Evolutionary conservation across 192 early-diverging fungal species (phyloP).

Genomic region (Rhizoclosmatium sp.): DNA sequence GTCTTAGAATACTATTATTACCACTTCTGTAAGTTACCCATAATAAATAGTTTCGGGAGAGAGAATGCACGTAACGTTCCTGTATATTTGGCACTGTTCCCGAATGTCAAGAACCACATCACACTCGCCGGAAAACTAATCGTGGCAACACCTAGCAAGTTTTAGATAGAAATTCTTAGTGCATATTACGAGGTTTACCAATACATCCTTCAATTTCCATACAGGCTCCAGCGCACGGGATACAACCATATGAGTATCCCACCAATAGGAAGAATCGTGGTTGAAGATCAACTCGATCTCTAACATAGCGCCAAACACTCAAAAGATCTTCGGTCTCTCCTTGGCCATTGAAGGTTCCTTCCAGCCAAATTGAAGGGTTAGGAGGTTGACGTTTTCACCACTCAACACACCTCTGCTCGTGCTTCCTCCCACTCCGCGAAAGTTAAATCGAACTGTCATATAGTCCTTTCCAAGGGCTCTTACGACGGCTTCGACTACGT

Average conservation of each 20-base stretch:
- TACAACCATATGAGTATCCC: conserved; percentile 36
- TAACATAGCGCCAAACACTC: conserved; percentile 27
- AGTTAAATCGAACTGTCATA: conserved; percentile 39
- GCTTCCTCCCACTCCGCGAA: conserved; percentile 35
- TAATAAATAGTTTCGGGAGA: conserved; percentile 23
- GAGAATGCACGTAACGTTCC: conserved; percentile 8
- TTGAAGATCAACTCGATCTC: conserved; percentile 8
- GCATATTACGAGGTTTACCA: background rate
- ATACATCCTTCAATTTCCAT: conserved; percentile 36
- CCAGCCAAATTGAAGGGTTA: background rate
- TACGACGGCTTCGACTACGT: conserved; percentile 34
- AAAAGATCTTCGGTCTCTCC: conserved; percentile 39
- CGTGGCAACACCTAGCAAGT: conserved; percentile 12
- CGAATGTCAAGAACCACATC: conserved; percentile 35
- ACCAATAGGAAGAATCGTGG: conserved; percentile 18
- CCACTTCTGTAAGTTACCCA: background rate
- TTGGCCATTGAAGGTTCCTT: conserved; percentile 22
- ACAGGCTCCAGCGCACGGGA: background rate
- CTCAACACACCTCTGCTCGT: conserved; percentile 21
- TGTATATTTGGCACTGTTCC: conserved; percentile 19
- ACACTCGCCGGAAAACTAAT: conserved; percentile 34
- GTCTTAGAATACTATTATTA: background rate
- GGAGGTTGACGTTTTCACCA: background rate
- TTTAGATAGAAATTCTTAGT: no score
- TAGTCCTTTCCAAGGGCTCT: conserved; percentile 8